Percentiles rank a stretch among this genome's conserved stretches.
phyloP scores from a whole-genome alignment of 108 stramenopile species.

The Skeletonema marinoi region DNA sequence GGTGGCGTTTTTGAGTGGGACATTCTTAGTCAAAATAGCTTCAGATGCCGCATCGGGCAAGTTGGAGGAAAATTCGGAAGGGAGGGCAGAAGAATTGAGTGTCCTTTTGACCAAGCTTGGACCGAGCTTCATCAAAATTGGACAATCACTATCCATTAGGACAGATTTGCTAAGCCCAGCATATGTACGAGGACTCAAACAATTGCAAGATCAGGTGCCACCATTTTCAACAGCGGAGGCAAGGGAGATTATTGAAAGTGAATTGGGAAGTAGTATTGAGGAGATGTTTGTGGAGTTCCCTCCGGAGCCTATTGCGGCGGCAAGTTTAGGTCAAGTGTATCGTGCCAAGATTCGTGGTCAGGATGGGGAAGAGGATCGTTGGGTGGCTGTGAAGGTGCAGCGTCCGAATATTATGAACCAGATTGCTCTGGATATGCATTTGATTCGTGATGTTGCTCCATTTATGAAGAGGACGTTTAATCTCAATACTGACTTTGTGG shows the following conservation, averaged over 20 bases:
- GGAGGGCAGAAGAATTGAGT: constrained; percentile 71
- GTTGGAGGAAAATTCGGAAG: constrained; percentile 55
- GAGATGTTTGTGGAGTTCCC: constrained; percentile 70
- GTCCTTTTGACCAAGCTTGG: constrained; percentile 72
- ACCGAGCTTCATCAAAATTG: constrained; percentile 90
- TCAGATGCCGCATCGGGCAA: constrained; percentile 43
- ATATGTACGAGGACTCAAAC: constrained; percentile 78
- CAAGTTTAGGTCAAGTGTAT: constrained; percentile 94
- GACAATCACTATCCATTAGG: constrained; percentile 94
- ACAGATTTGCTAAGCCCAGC: constrained; percentile 89
- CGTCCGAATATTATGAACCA: constrained; percentile 91
- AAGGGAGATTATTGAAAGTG: constrained; percentile 80
- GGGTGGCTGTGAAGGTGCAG: constrained; percentile 96
- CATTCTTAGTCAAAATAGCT: constrained; percentile 44
- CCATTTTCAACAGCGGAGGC: constrained; percentile 82
- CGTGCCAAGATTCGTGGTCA: constrained; percentile 56
- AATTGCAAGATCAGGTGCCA: constrained; percentile 91
- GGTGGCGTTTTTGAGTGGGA: constrained; percentile 53
- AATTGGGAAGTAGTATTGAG: constrained; percentile 75
- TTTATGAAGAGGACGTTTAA: constrained; percentile 64
- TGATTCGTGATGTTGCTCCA: constrained; percentile 82
- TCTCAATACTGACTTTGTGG: constrained; percentile 83
- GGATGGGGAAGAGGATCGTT: constrained; percentile 9
- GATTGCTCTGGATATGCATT: constrained; percentile 96
- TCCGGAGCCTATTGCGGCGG: constrained; percentile 87